Base-by-base conservation (phyloP, 2,329 filamentous ascomycete genomes). In the Colletotrichum sp. region DNA sequence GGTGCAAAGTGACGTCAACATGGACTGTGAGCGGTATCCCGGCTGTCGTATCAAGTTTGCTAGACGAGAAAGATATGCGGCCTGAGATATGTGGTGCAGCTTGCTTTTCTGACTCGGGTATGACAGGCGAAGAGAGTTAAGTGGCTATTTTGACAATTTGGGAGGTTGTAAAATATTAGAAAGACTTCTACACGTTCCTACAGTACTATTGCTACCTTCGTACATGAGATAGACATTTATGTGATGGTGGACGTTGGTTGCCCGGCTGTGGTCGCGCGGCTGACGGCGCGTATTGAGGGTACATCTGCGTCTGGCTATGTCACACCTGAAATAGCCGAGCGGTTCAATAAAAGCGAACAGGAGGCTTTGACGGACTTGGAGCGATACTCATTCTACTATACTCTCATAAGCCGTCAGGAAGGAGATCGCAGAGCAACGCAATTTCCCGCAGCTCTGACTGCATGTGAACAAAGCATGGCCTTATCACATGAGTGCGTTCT, bases 261-360 rank as follows among this genome's bases (percentile, higher is more conserved):
- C 36, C 2, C 18, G 16, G 36, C 36, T 48, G 39, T 48, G 39
- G 39, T n/a, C 9, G 3, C 2, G 39, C 18, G 39, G 39, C 39
- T 48, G 18, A 48, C 6, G 39, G 39, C 39, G 39, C 18, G 39
- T 12, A 5, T 48, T 12, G 39, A 12, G 39, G 39, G 39, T 5
- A 10, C 39, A 0, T 48, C 2, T 48, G 18, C 39, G 9, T 48
- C 39, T 48, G 39, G 18, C 39, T 12, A 48, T n/a, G 39, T 48
- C 39, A 48, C 39, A 48, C 39, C 39, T n/a, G 1, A 48, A 12
- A 5, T 6, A n/a, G 8, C 3, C 0, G 39, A 48, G 18, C 6
- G 5, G 5, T 8, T n/a, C 39, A 43, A 3, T 5, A 0, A 48
- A 5, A 48, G 9, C 39, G 3, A 2, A 43, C 5, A 48, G 18